Evolutionary conservation across 2,329 filamentous ascomycete genomes (phyloP), one percentile per base, ranked within the genome.

Genomic region (Xenosphaeropsis pyriputrescens): DNA sequence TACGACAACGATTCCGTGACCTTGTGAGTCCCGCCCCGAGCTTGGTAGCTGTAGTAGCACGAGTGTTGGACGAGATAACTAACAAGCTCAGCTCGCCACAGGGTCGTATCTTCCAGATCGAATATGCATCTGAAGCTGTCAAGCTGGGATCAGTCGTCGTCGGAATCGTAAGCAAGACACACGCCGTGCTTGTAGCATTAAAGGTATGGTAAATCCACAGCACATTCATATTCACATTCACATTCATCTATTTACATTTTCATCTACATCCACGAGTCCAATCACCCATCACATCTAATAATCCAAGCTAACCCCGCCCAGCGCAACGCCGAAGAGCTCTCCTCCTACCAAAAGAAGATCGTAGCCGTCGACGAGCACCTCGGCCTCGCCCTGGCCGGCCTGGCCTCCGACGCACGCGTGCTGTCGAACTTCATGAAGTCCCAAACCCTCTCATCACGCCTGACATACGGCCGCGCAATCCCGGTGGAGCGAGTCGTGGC

Each of bases 341-440:
- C 91, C 44, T 96, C 91, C 37, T 98, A 98, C 74, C 91, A 98
- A 68, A 95, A 95, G 75, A 98, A 98, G 70, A 79, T 98, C 58
- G 95, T 98, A 63, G 75, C 80, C 52, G 80, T 98, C 64, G 91
- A 98, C 63, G 84, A 89, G 54, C 91, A 98, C 63, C 80, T 91
- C 52, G 91, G 88, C 50, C 79, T 98, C 54, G 86, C 89, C 54
- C 93, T 98, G 54, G 91, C 91, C 49, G 91, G 91, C 52, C 84
- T 98, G 45, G 91, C 91, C 49, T 95, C 89, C 41, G 91, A 98
- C 63, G 91, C 89, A 57, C 91, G 91, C 56, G 91, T 98, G 52
- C 86, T 98, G 52, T 95, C 88, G 70, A 98, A 98, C 75, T 98
- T 95, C 70, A 96, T 98, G 89, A 96, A 95, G 70, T 86, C 94